Evolutionary conservation across 805 yeast species (phyloP).

Genomic region (Metschnikowia arizonensis): DNA sequence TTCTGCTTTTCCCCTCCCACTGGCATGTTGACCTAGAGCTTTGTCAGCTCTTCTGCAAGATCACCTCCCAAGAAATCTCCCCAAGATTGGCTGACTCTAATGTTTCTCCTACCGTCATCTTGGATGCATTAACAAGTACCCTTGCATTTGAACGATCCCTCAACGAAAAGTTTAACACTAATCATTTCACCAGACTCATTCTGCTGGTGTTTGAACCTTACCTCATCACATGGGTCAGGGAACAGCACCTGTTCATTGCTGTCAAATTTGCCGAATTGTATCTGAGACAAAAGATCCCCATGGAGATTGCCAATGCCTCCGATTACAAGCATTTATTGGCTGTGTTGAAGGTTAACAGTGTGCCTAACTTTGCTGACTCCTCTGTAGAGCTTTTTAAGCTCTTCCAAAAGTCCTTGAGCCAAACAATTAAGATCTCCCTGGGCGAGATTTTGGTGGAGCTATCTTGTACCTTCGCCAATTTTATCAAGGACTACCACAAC

Average conservation of each 20-base stretch:
- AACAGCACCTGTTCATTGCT: slow-evolving; percentile 66
- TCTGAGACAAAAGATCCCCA: slow-evolving; percentile 51
- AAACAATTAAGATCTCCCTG: slow-evolving; percentile 16
- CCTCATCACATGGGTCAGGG: slow-evolving; percentile 76
- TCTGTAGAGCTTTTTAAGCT: slow-evolving; percentile 82
- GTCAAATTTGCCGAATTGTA: slow-evolving; percentile 62
- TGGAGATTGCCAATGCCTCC: slow-evolving; percentile 21
- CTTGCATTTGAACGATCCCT: slow-evolving; percentile 78
- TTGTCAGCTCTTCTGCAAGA: slow-evolving; percentile 57
- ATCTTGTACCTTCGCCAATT: slow-evolving; percentile 58
- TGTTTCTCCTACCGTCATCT: slow-evolving; percentile 58
- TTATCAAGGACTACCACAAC: slow-evolving; percentile 47
- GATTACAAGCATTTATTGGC: slow-evolving; percentile 21
- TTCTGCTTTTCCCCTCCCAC: slow-evolving; percentile 54
- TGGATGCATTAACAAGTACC: slow-evolving; percentile 69
- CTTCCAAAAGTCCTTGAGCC: slow-evolving; percentile 63
- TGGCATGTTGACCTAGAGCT: slow-evolving; percentile 72
- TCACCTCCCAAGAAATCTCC: slow-evolving; percentile 65
- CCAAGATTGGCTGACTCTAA: slow-evolving; percentile 42
- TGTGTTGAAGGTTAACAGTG: slow-evolving; percentile 41
- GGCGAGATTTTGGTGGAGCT: slow-evolving; percentile 27
- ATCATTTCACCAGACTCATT: slow-evolving; percentile 47
- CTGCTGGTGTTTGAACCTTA: slow-evolving; percentile 76
- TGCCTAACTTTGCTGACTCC: slow-evolving; percentile 72
- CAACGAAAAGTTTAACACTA: slow-evolving; percentile 55